Percentiles rank a stretch among this genome's conserved stretches.
Conservation (phyloP, 257 asterid species). For the Fraxinus americana region DNA sequence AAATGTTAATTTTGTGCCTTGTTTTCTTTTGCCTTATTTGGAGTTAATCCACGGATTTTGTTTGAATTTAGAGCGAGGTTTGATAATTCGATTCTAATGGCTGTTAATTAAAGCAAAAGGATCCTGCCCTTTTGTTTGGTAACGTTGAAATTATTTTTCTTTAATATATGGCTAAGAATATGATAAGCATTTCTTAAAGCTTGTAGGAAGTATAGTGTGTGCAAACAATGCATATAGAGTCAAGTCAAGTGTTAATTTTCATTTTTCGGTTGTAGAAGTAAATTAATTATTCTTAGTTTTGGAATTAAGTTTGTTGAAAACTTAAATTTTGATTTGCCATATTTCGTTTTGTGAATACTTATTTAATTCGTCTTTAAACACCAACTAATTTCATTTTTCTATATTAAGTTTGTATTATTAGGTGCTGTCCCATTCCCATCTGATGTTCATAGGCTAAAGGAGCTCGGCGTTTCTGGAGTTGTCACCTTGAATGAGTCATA, state of each 20-base stretch:
- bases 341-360: not conserved
- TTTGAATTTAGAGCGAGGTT: conserved; percentile 2
- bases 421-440: conserved; percentile 72
- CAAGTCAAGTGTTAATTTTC: not conserved
- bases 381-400: not conserved
- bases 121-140: not conserved
- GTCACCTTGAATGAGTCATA: conserved; percentile 62
- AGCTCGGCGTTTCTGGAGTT: conserved; percentile 56
- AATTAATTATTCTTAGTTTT: not conserved
- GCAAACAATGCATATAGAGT: not conserved
- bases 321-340: not conserved
- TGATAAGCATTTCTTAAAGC: not conserved
- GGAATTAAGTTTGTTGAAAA: not conserved
- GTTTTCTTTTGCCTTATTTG: not conserved
- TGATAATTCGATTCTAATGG: not conserved
- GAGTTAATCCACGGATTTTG: not conserved
- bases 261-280: not conserved
- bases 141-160: not conserved
- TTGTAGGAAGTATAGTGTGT: not conserved
- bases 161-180: not conserved
- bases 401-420: conserved; percentile 51
- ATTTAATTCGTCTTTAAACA: not conserved
- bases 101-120: not conserved
- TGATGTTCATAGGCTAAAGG: conserved; percentile 49
- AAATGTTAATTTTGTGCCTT: not conserved